These are phyloP conservation scores for Ogataea degrootiae DNA, from an alignment of 805 yeast genomes.

Conservation along the genomic window DNA sequence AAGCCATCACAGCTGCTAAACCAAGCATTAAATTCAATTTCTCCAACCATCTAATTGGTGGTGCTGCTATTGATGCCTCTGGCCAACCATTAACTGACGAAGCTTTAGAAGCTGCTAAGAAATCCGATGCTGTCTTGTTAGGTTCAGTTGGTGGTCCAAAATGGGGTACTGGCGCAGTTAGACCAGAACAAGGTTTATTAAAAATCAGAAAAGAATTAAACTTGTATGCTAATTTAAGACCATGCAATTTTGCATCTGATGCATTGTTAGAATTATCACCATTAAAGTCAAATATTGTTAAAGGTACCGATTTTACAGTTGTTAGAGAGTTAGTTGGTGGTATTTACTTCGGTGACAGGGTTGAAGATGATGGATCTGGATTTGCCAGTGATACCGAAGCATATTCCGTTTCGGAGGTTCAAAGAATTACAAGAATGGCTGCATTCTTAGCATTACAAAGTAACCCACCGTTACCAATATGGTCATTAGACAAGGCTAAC, in stretches of 20 bases:
- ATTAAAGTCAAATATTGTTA: conserved; percentile 74
- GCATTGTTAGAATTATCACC: conserved; percentile 83
- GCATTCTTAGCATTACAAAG: conserved; percentile 93
- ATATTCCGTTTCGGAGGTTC: conserved; percentile 86
- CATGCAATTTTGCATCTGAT: conserved; percentile 89
- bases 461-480: conserved; percentile 89
- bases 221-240: conserved; percentile 93
- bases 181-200: conserved; percentile 96
- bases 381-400: conserved; percentile 92
- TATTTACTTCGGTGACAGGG: conserved; percentile 93
- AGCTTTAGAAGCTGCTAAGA: conserved; percentile 75
- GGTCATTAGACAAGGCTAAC: conserved; percentile 97
- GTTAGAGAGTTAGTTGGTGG: conserved; percentile 98
- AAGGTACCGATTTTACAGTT: conserved; percentile 87
- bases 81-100: conserved; percentile 89
- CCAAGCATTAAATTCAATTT: conserved; percentile 66
- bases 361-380: conserved; percentile 84
- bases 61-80: conserved; percentile 97
- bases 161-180: conserved; percentile 95
- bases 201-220: conserved; percentile 92
- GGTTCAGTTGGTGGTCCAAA: conserved; percentile 99
- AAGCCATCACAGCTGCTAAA: conserved; percentile 62
- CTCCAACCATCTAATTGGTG: conserved; percentile 86
- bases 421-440: conserved; percentile 97
- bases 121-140: conserved; percentile 88